phyloP scores from a whole-genome alignment of 176 grass and related monocot genomes.

The Secale cereale region DNA sequence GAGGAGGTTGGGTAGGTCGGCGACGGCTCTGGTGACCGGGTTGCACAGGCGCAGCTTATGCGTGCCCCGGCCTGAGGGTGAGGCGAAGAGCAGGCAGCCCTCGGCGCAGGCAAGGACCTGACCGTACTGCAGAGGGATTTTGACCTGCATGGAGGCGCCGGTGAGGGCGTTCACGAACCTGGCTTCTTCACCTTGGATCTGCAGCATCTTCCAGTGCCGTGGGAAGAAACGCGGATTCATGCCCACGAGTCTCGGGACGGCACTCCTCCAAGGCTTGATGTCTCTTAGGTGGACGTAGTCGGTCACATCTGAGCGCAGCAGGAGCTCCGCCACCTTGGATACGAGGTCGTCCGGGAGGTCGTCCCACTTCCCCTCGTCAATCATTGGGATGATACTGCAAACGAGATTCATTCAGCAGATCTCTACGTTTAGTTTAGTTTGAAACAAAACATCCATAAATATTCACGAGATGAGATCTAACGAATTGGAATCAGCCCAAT shows the following conservation, averaged over 20 bases:
- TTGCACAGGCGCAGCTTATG: not conserved
- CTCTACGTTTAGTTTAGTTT: not conserved
- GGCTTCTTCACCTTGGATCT: too few species aligned
- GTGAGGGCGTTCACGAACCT: not conserved
- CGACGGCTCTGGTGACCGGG: not conserved
- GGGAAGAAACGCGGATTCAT: not conserved
- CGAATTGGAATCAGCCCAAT: not conserved
- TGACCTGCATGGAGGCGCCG: not conserved
- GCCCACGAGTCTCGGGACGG: not conserved
- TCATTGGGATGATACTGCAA: not conserved
- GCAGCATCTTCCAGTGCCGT: not conserved
- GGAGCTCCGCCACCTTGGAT: not conserved
- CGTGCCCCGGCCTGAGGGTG: not conserved
- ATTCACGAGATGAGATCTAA: too few species aligned
- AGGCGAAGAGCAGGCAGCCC: not conserved
- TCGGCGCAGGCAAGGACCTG: not conserved
- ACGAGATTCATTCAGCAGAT: too few species aligned
- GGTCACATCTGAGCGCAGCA: not conserved
- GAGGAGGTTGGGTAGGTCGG: not conserved
- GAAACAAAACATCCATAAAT: not conserved
- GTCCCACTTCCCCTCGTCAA: not conserved
- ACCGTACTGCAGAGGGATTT: not conserved
- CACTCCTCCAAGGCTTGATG: not conserved
- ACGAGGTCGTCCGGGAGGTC: not conserved
- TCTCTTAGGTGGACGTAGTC: not conserved